Evolutionary conservation across 1,139 yeast genomes (phyloP), one percentile per base, ranked within the genome.

Genomic region (Sugiyamaella pinicola): DNA sequence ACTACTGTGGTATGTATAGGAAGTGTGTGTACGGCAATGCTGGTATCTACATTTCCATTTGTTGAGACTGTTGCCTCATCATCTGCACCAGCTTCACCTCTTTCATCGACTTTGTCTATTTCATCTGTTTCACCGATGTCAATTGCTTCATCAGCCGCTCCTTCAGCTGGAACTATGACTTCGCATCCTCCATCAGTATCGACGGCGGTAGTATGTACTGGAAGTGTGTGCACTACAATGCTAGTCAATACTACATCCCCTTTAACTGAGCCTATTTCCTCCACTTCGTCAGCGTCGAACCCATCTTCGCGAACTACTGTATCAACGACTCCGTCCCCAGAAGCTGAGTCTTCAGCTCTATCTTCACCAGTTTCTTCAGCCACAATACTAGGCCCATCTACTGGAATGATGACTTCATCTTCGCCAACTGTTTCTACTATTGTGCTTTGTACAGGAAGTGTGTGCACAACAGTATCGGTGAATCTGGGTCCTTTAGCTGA

Each of bases 181-280:
- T 19, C 47, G 9, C 4, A 34, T 12, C 35, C 31, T 22, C 13
- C 33, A 15, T 18, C 29, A 15, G 33, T 22, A 7, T 13, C 34
- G 2, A 41, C 45, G 8, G 49, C 45, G 38, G 42, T 42, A 10
- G 47, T 47, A 8, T 51, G 54, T 29, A 35, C 47, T 9, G 45
- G 38, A 17, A 51, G 48, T 4, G 17, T n/a, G 12, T 51, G 54
- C 33, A 47, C 54, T 12, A 51, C 54, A 12, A 35, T 51, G 48
- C 51, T 49, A 15, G 19, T 49, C 4, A 1, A 26, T 9, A 45
- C 53, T 21, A 28, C 45, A 41, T 5, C n/a, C 6, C 19, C 47
- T n/a, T 18, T 4, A 2, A 15, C 48, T 21, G 40, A 43, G 17
- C 6, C 26, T 9, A 13, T 31, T 9, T 22, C 38, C 5, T n/a